phyloP scores from a whole-genome alignment of 208 protist genomes.

The Eutreptiella sp. region DNA sequence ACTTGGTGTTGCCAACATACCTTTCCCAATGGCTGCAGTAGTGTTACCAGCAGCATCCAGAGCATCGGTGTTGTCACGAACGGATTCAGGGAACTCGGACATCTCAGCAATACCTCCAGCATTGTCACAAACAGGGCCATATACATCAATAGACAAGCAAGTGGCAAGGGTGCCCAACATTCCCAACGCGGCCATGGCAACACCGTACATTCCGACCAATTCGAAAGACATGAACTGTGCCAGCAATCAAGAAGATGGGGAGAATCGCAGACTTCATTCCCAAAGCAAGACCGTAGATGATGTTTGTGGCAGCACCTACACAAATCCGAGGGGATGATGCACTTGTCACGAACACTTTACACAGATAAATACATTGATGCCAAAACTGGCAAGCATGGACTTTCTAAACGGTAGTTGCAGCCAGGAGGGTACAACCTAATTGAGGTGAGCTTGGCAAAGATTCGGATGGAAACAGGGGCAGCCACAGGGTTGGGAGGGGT shows the following conservation, averaged over 20 bases:
- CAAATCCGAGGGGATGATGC: too few relatives aligned
- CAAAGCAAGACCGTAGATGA: conserved; percentile 86
- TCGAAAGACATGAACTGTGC: conserved; percentile 68
- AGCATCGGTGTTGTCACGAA: conserved; percentile 83
- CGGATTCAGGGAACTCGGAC: conserved; percentile 45
- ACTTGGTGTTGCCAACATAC: too few relatives aligned
- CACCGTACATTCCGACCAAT: conserved; percentile 75
- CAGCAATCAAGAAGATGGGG: conserved; percentile 77
- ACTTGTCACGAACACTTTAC: too few relatives aligned
- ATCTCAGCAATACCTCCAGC: conserved; percentile 89
- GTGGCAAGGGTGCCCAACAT: conserved; percentile 84
- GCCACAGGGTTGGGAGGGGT: too few relatives aligned
- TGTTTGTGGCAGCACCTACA: conserved; percentile 77
- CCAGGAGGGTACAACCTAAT: too few relatives aligned
- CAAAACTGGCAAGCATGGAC: too few relatives aligned
- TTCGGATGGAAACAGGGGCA: too few relatives aligned
- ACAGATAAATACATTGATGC: too few relatives aligned
- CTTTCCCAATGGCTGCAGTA: conserved; percentile 91
- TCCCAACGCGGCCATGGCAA: conserved; percentile 84
- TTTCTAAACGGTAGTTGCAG: too few relatives aligned
- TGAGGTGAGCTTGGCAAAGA: too few relatives aligned
- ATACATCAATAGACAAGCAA: conserved; percentile 72
- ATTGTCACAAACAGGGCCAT: conserved; percentile 90
- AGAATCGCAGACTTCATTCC: conserved; percentile 82
- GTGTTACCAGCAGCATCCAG: conserved; percentile 91